Base-by-base conservation (phyloP, 169 alveolate genomes). In the Eimeria nieschulzi region DNA sequence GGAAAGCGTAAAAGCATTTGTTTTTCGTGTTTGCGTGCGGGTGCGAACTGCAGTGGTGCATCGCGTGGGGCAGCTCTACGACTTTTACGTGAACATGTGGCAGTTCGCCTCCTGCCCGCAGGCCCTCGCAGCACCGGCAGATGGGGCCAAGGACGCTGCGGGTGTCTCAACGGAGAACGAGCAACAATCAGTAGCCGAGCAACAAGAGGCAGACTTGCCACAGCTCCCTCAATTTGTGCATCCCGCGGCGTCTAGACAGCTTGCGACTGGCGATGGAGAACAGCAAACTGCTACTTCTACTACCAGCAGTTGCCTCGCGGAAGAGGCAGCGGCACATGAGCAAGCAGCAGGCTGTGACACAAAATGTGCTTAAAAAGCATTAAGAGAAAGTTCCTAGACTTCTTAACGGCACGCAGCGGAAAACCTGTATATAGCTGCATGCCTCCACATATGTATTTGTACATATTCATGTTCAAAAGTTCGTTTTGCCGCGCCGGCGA, bases 41-140 rank as follows among this genome's bases (percentile, higher is more conserved):
- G 7, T 12, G 7, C 19, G n/a, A 19, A 19, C 61, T 70, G 75
- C 92, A 87, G 92, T 72, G 51, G 92, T 87, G 55, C 83, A 73
- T 26, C 87, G 92, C 17, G 92, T 87, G 68, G 92, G 92, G 23
- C 92, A 87, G 80, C 87, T 87, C 80, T 87, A 87, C 87, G 92
- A 87, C 87, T 87, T 87, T 79, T 70, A 87, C 7, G 71, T 87
- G 25, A 87, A 90, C 66, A 51, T 90, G 86, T 64, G 82, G 54
- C 84, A 90, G 80, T 90, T 78, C 39, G 84, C 83, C 51, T 17
- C 86, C 17, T 46, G 64, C 23, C 86, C 86, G 21, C 86, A 78
- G 71, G 53, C 46, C 55, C 10, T 53, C 54, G 86, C 71, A 68
- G 86, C 33, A 17, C 54, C 68, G 71, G 21, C 70, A 23, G 86